Percentiles rank a stretch among this genome's conserved stretches.
Conservation (phyloP, 169 alveolate genomes). For the Plasmodium reichenowi region DNA sequence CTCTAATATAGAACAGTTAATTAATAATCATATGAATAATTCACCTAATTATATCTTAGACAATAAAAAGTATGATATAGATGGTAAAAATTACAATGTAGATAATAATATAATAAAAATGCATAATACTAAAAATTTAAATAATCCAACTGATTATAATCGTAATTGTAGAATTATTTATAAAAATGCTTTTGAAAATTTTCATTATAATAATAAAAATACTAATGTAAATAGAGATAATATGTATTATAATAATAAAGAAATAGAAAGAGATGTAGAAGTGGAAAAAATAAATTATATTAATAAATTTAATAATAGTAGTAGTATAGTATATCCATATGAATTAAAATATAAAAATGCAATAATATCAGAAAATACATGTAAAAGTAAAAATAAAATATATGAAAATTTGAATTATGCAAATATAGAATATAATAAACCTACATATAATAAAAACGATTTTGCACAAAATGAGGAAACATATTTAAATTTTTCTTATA, state of each 20-base stretch:
- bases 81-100: not conserved
- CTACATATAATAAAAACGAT: slow-evolving; percentile 15
- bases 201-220: slow-evolving; percentile 11
- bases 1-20: slow-evolving; percentile 21
- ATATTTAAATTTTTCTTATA: slow-evolving; percentile 12
- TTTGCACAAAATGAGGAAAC: slow-evolving; percentile 18
- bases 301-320: slow-evolving; percentile 26
- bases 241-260: not conserved
- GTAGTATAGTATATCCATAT: slow-evolving; percentile 20
- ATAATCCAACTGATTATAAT: slow-evolving; percentile 3
- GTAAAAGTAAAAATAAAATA: slow-evolving; percentile 19
- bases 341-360: slow-evolving; percentile 9
- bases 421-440: slow-evolving; percentile 13
- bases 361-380: slow-evolving; percentile 19
- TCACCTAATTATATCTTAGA: slow-evolving; percentile 1
- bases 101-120: not conserved
- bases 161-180: not conserved
- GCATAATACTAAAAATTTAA: not conserved
- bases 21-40: not conserved
- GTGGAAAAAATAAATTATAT: slow-evolving; percentile 7
- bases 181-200: slow-evolving; percentile 32
- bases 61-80: not conserved
- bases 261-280: not conserved
- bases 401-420: slow-evolving; percentile 25
- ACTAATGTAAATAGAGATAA: slow-evolving; percentile 15